These are phyloP conservation scores for Pythium volutum DNA, from an alignment of 352 stramenopile genomes.

Conservation along the genomic window DNA sequence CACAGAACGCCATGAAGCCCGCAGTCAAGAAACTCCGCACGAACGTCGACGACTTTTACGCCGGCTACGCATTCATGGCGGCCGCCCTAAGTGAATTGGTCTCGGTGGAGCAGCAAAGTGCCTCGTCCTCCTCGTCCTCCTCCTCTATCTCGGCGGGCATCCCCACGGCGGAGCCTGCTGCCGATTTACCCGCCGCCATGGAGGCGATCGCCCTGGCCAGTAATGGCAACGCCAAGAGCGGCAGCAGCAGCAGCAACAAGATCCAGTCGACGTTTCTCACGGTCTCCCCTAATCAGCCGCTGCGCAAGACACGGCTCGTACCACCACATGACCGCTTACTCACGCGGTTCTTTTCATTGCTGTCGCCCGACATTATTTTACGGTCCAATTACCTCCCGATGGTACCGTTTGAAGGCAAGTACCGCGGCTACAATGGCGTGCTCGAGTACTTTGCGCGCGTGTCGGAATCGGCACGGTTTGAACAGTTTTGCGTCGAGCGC, in stretches of 20 bases:
- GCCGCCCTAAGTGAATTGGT: constrained; percentile 55
- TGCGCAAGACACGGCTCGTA: constrained; percentile 41
- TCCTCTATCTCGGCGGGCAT: neutral
- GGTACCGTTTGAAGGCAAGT: constrained; percentile 86
- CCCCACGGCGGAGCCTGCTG: neutral
- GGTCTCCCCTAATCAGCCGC: constrained; percentile 48
- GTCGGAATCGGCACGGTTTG: constrained; percentile 60
- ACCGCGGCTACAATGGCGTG: constrained; percentile 67
- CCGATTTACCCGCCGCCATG: neutral
- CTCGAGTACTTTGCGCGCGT: constrained; percentile 78
- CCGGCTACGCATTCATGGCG: constrained; percentile 72
- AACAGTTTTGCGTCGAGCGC: constrained; percentile 75
- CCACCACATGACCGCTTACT: constrained; percentile 61
- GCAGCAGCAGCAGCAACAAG: constrained; percentile 48
- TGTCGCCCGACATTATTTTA: constrained; percentile 73
- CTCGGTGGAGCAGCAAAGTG: constrained; percentile 26
- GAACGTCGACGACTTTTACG: constrained; percentile 72
- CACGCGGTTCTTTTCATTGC: constrained; percentile 73
- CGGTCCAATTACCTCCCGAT: constrained; percentile 88
- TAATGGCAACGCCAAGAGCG: neutral
- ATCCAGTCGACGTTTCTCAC: constrained; percentile 40
- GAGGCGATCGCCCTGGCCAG: constrained; percentile 9
- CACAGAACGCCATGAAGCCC: constrained; percentile 28
- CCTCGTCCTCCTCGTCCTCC: neutral
- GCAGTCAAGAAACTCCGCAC: constrained; percentile 37